Base-by-base conservation (phyloP, 192 early-diverging fungal species). In the Linnemannia schmuckeri region DNA sequence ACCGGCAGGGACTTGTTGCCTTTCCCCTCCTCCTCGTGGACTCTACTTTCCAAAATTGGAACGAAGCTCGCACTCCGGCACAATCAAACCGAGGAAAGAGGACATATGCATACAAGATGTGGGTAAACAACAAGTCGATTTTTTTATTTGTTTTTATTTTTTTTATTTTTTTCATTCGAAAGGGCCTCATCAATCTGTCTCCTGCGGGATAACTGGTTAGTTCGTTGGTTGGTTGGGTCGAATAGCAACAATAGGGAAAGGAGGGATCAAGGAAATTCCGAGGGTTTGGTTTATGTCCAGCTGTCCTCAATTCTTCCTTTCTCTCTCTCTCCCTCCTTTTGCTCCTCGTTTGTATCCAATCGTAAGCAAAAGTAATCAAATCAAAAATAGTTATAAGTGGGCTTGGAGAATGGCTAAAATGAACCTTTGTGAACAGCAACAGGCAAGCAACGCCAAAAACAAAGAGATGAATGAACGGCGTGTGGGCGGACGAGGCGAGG, bases 231-330 rank as follows among this genome's bases (percentile, higher is more conserved):
- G 61, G 7, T 27, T 66, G 61, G 61, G 12, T 66, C 61, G 30
- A 66, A 30, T 15, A 15, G 30, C 30, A 66, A 66, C 55, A 61
- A 61, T 15, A 30, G 30, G 30, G 13, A 24, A 66, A 27, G n/a
- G 61, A 33, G 61, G 61, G 61, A 33, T 66, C 13, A 66, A 66
- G 61, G 61, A 66, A 66, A 66, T 12, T 66, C 61, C 61, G 61
- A 66, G 61, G 61, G 61, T 6, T 27, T 66, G 33, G 33, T 35
- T 66, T 66, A 35, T 66, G 61, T 66, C 61, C 61, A 66, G 61
- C 61, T 33, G 61, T 10, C 61, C 61, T 66, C 61, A 9, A 13
- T 24, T 66, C 61, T 66, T 66, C 55, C n/a, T 10, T 30, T 52
- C 49, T 52, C 15, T 33, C 9, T 30, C 10, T 63, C 27, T 1